Evolutionary conservation across 768 basidiomycete species (phyloP), one percentile per base, ranked within the genome.

Genomic region (Boletellus emodensis): DNA sequence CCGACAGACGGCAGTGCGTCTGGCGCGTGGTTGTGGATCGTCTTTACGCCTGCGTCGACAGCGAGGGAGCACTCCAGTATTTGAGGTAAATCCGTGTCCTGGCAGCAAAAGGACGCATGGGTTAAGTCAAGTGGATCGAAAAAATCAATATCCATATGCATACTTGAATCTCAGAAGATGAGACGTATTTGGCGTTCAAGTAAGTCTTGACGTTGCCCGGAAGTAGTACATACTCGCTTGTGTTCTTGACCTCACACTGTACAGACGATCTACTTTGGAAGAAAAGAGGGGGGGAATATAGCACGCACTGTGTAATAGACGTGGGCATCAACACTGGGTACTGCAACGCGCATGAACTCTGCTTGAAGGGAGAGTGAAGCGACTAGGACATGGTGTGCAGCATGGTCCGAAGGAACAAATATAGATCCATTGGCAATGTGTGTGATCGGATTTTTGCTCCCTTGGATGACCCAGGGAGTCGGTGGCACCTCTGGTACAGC

Each of bases 141-240:
- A 12, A n/a, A 24, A n/a, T n/a, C n/a, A n/a, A n/a, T n/a, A 20
- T n/a, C 6, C 3, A 15, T n/a, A 14, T 28, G 65, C 60, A 33
- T 46, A 56, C 61, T 14, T 28, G 44, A 20, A 69, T 57, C 2
- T 55, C 42, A 5, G 51, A 48, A 26, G 63, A 62, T 22, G 69
- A 66, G 37, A 69, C 58, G 9, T 60, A 58, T 33, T 42, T 62
- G 13, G 61, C 59, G 54, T 69, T 63, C 46, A 67, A 37, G 51
- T 60, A 66, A 3, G 58, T 41, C 30, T 67, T 65, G 33, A 63
- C 53, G 1, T 46, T 58, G n/a, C 69, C 68, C 5, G 66, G 55
- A 3, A 65, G 54, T 15, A 69, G 40, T 13, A 63, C 40, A 9
- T 67, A 57, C 14, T 54, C 49, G 34, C 52, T 65, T 1, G 60